A percentile compares a stretch with the other conserved stretches of the same genome.
Evolutionary conservation across 2,329 filamentous ascomycete genomes (phyloP).

Genomic region (Xylariales sp.): DNA sequence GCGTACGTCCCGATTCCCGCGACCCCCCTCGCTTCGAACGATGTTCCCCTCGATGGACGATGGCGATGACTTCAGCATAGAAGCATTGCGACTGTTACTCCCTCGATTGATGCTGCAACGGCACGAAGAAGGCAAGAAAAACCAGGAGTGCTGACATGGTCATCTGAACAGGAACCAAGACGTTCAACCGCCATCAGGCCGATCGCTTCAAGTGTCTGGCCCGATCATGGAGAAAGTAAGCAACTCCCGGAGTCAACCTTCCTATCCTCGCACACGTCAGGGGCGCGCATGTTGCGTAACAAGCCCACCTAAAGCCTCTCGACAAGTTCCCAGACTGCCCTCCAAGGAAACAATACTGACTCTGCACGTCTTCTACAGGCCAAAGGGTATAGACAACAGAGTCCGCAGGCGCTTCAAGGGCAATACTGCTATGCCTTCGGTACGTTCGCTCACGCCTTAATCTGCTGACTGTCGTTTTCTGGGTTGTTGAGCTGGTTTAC

Average conservation of each 20-base stretch:
- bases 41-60: background rate
- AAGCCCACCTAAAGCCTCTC: too few species aligned
- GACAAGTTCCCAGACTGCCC: too few species aligned
- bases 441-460: conserved; percentile 63
- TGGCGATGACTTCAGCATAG: background rate
- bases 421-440: conserved; percentile 94
- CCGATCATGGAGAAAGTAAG: conserved; percentile 88
- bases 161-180: conserved; percentile 69
- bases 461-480: too few species aligned
- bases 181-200: conserved; percentile 95
- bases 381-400: conserved; percentile 99
- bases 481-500: too few species aligned
- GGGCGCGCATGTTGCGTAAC: too few species aligned
- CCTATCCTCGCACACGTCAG: too few species aligned
- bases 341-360: too few species aligned
- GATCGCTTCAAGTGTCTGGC: conserved; percentile 93
- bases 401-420: conserved; percentile 97
- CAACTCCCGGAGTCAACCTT: too few species aligned
- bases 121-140: too few species aligned
- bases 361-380: too few species aligned
- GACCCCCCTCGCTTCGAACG: conserved; percentile 11
- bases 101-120: too few species aligned
- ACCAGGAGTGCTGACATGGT: conserved; percentile 31
- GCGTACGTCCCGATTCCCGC: conserved; percentile 64
- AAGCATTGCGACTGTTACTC: conserved; percentile 7